Evolutionary conservation across 2,329 filamentous ascomycete species (phyloP), one percentile per base, ranked within the genome.

Genomic region (Colletotrichum tamarilloi): DNA sequence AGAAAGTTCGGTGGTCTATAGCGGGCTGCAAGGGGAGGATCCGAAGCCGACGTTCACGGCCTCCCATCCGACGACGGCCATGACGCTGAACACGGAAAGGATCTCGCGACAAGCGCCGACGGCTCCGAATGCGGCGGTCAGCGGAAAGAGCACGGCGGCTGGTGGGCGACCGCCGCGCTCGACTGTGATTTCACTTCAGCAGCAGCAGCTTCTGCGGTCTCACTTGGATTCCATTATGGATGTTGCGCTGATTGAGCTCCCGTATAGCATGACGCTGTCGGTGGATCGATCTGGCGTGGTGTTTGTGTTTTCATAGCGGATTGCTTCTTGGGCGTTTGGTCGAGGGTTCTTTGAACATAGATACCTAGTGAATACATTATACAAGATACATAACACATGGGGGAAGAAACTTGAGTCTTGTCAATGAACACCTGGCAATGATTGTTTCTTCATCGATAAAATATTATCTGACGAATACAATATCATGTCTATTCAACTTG

Each of bases 181-280:
- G 74, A 96, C 95, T 14, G 92, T 98, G 32, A 97, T 98, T 75
- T 95, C 93, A 74, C 85, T 93, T 76, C 94, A 97, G 83, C 95
- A 98, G 81, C 94, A 97, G 81, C 91, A 95, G 82, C 82, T 99
- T 77, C 84, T 98, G 70, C 93, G 92, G 80, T 94, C 93, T 72
- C 97, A 99, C 83, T 82, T 98, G 78, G 97, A 99, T 83, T 92
- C 92, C 4, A 92, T 99, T 72, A 89, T 94, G 79, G 96, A 98
- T 83, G 92, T 98, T 76, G 93, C 93, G n/a, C 85, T 98, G 79
- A 82, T 99, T 77, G 95, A 98, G 85, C 88, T 90, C 76, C 97
- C 97, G 28, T 98, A 97, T 82, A 93, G 93, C 5, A 98, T 98
- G 94, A 93, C 95, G 42, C 88, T 98, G 62, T 97, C 94, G 76